Conservation (phyloP, 1,284 basidiomycete species). For the Malassezia equina region DNA sequence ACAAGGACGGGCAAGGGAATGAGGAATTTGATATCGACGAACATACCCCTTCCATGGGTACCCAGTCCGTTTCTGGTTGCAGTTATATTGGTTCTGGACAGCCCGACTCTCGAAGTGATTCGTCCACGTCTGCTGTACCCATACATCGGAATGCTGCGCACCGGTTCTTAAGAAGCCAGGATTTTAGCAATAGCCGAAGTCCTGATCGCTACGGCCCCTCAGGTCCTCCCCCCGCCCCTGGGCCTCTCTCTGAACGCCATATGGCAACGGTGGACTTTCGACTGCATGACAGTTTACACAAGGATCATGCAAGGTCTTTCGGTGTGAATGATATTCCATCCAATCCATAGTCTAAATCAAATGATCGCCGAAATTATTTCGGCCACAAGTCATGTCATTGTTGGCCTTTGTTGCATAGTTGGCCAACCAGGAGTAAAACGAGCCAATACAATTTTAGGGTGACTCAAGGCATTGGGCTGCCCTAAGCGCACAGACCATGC, state of each 20-base stretch:
- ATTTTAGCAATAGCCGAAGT: conserved; percentile 4
- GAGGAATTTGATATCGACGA: conserved; percentile 45
- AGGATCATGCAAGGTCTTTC: conserved; percentile 6
- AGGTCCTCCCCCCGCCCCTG: conserved; percentile 36
- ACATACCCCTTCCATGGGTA: conserved; percentile 22
- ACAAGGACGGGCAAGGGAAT: conserved; percentile 14
- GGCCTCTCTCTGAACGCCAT: conserved; percentile 37
- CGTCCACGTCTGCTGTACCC: neutral
- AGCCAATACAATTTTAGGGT: neutral
- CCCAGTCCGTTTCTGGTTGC: neutral
- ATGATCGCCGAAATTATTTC: neutral
- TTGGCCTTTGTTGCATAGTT: neutral
- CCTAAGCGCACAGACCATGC: neutral
- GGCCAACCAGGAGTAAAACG: neutral
- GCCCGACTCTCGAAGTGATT: conserved; percentile 18
- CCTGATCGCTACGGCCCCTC: conserved; percentile 38
- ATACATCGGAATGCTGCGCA: neutral
- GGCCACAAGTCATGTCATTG: conserved; percentile 3
- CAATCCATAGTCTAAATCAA: conserved; percentile 11
- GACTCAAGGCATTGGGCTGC: neutral
- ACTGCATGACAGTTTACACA: conserved; percentile 19
- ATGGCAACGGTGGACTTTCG: conserved; percentile 38
- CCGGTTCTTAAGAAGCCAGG: conserved; percentile 15
- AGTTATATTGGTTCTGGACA: conserved; percentile 23
- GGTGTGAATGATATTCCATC: conserved; percentile 1